Evolutionary conservation across 2,329 filamentous ascomycete species (phyloP).

Genomic region (Trichophyton simii): DNA sequence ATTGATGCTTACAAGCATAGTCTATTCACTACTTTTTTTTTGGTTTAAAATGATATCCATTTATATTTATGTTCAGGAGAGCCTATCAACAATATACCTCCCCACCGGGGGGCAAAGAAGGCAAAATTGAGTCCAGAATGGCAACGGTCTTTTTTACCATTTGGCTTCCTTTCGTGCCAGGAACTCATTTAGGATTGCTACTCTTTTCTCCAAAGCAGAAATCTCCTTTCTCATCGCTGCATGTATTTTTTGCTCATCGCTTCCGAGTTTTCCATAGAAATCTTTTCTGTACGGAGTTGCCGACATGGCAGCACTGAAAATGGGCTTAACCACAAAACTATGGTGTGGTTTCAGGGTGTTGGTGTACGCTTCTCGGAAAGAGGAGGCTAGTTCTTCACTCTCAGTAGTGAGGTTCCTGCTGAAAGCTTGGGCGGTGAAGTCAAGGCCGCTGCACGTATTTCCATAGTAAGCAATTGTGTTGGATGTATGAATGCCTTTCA

Average conservation of each 20-base stretch:
- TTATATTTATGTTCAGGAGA: not conserved
- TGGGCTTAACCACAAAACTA: slow-evolving; percentile 74
- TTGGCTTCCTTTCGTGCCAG: slow-evolving; percentile 42
- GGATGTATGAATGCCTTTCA: not conserved
- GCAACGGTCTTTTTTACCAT: slow-evolving; percentile 15
- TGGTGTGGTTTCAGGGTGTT: slow-evolving; percentile 85
- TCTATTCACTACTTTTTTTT: not conserved
- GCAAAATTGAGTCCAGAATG: not conserved
- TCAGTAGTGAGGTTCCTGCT: slow-evolving; percentile 57
- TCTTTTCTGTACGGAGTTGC: slow-evolving; percentile 86
- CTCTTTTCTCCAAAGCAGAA: slow-evolving; percentile 60
- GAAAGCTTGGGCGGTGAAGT: slow-evolving; percentile 82
- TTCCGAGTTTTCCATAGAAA: slow-evolving; percentile 75
- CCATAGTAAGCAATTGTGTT: not conserved
- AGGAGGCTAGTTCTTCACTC: slow-evolving; percentile 63
- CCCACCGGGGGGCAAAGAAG: not conserved
- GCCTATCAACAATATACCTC: not conserved
- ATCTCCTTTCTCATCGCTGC: slow-evolving; percentile 59
- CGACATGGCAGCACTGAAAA: slow-evolving; percentile 87
- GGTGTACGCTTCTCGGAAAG: slow-evolving; percentile 77
- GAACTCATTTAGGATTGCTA: slow-evolving; percentile 61
- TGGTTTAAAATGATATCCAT: not conserved
- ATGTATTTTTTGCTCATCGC: slow-evolving; percentile 42
- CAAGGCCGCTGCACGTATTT: slow-evolving; percentile 55
- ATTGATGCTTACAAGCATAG: not conserved